Percentiles rank a stretch among this genome's conserved stretches.
phyloP scores from a whole-genome alignment of 495 filamentous ascomycete species.

The Hypoxylon lienhwacheense region DNA sequence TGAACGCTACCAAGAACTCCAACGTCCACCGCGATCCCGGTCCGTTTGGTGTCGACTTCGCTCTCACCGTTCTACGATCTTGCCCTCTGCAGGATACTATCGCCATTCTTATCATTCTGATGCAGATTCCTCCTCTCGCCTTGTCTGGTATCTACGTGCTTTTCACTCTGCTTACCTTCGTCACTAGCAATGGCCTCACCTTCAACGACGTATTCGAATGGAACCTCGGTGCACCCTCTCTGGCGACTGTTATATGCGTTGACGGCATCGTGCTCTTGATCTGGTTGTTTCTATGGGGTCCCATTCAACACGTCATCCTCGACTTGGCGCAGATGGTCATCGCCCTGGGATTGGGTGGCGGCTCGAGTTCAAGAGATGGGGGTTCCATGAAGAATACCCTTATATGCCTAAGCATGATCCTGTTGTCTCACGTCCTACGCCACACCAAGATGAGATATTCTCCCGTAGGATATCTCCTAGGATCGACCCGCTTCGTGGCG shows the following conservation, averaged over 20 bases:
- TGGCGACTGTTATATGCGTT: constrained; percentile 78
- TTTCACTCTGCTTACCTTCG: constrained; percentile 91
- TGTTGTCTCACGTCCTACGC: constrained; percentile 67
- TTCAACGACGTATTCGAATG: constrained; percentile 55
- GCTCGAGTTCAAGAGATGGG: constrained; percentile 73
- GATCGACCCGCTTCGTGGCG: constrained; percentile 45
- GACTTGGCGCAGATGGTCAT: constrained; percentile 97
- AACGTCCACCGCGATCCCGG: constrained; percentile 63
- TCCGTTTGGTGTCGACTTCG: constrained; percentile 62
- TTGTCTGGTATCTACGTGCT: constrained; percentile 89
- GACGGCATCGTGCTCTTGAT: constrained; percentile 78
- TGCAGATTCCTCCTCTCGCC: constrained; percentile 91
- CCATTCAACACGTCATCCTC: constrained; percentile 83
- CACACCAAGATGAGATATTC: constrained; percentile 53
- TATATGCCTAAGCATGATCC: constrained; percentile 79
- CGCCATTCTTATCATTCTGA: constrained; percentile 94
- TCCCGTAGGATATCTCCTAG: constrained; percentile 46
- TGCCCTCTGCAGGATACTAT: constrained; percentile 95
- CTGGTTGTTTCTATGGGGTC: constrained; percentile 89
- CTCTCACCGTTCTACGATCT: constrained; percentile 82
- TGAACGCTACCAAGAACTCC: constrained; percentile 67
- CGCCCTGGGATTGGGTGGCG: constrained; percentile 87
- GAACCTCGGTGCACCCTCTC: constrained; percentile 64
- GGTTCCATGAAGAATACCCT: constrained; percentile 67
- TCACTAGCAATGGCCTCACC: constrained; percentile 61